Evolutionary conservation across 1,284 basidiomycete genomes (phyloP).

Genomic region (Exobasidium rhododendri): DNA sequence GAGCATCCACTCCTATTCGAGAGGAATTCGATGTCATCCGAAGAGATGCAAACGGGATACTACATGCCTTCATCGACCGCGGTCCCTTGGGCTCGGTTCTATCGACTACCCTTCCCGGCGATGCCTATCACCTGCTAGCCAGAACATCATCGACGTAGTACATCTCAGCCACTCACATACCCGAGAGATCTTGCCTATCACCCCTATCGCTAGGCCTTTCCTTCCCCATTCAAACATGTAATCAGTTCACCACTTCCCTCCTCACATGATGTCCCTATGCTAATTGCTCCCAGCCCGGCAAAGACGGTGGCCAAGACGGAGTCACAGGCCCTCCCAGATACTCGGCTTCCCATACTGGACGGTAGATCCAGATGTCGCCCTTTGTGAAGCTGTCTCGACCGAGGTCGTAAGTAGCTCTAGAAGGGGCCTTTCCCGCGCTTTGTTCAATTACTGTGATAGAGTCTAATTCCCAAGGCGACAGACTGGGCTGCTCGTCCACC

Average conservation of each 20-base stretch:
- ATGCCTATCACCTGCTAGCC: neutral
- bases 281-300: slow-evolving; percentile 6
- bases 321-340: slow-evolving; percentile 4
- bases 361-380: slow-evolving; percentile 14
- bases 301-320: slow-evolving; percentile 6
- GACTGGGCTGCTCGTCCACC: neutral
- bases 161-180: neutral
- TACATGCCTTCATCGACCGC: neutral
- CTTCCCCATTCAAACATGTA: neutral
- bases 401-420: slow-evolving; percentile 2
- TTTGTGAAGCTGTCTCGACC: neutral
- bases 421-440: slow-evolving; percentile 8
- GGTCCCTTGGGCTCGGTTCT: neutral
- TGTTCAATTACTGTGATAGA: slow-evolving; percentile 12
- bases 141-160: neutral
- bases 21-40: neutral
- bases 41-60: neutral
- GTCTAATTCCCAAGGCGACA: slow-evolving; percentile 15
- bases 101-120: neutral
- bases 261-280: neutral
- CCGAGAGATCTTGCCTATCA: neutral
- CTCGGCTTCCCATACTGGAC: slow-evolving; percentile 13
- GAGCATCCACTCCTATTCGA: neutral
- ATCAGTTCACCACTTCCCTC: neutral
- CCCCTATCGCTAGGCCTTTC: neutral